A percentile compares a stretch with the other conserved stretches of the same genome.
Evolutionary conservation across 306 rosid genomes (phyloP).

Genomic region (Quillaja saponaria): DNA sequence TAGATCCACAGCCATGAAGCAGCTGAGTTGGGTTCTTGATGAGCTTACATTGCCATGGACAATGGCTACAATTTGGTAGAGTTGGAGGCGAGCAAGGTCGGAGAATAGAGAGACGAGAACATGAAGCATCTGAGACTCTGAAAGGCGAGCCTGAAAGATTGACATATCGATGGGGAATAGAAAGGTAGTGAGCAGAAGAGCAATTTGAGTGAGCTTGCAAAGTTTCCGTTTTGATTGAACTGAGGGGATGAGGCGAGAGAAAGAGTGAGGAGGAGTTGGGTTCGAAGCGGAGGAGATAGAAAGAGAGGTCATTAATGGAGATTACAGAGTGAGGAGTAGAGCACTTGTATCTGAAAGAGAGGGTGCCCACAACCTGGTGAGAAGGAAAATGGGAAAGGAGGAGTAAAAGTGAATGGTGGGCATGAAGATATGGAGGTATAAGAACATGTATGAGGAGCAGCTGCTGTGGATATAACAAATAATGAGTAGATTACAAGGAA

Average conservation of each 20-base stretch:
- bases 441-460: constrained; percentile 38
- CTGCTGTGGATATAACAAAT: background rate
- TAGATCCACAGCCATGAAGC: constrained; percentile 51
- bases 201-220: constrained; percentile 23
- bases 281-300: constrained; percentile 60
- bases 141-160: constrained; percentile 69
- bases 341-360: constrained; percentile 65
- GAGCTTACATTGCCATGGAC: constrained; percentile 78
- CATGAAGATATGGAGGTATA: constrained; percentile 30
- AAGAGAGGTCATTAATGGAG: constrained; percentile 62
- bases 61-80: constrained; percentile 62
- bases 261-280: constrained; percentile 55
- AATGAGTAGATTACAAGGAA: constrained; percentile 1
- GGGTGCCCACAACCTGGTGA: constrained; percentile 88
- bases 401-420: constrained; percentile 62
- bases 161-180: constrained; percentile 55
- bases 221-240: background rate
- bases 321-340: constrained; percentile 51
- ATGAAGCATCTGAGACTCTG: constrained; percentile 52
- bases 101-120: constrained; percentile 65
- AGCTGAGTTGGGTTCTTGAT: constrained; percentile 55
- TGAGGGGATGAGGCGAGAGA: constrained; percentile 49
- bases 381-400: constrained; percentile 70
- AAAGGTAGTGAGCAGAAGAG: constrained; percentile 26
- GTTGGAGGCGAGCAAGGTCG: constrained; percentile 58